Conservation (phyloP, 208 protist genomes). For the Blastocrithidia nonstop region DNA sequence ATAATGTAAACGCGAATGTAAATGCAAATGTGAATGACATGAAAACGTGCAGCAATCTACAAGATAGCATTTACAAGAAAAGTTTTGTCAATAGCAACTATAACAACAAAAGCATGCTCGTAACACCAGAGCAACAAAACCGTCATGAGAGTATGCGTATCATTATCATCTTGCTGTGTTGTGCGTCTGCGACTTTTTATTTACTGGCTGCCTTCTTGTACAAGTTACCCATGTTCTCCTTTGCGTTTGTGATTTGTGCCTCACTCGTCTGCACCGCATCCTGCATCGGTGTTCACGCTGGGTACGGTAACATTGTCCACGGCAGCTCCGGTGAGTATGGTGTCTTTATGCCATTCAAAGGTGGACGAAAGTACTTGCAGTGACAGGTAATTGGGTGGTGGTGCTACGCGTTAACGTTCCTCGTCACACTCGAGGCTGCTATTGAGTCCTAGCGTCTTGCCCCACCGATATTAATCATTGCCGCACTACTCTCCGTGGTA, state of each 20-base stretch:
- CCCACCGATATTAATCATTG: constrained; percentile 16
- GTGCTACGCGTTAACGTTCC: constrained; percentile 23
- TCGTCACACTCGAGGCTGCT: constrained; percentile 40
- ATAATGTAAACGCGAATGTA: too few relatives aligned
- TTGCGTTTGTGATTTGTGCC: constrained; percentile 29
- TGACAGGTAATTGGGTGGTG: constrained; percentile 47
- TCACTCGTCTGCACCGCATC: constrained; percentile 41
- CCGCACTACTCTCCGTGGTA: constrained; percentile 31
- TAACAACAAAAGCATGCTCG: not conserved
- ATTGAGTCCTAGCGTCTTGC: constrained; percentile 24
- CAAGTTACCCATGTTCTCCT: constrained; percentile 14
- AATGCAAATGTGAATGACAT: too few relatives aligned
- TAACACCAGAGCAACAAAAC: constrained; percentile 6
- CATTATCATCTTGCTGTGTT: constrained; percentile 52
- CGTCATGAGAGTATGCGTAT: constrained; percentile 16
- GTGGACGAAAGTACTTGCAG: constrained; percentile 35
- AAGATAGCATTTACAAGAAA: too few relatives aligned
- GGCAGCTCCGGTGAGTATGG: constrained; percentile 16
- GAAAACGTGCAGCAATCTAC: too few relatives aligned
- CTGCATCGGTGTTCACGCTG: constrained; percentile 40
- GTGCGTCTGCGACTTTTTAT: constrained; percentile 35
- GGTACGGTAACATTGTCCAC: constrained; percentile 47
- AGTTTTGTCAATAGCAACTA: not conserved
- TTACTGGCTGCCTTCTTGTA: constrained; percentile 38
- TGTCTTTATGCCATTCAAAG: constrained; percentile 66